Conservation (phyloP, 768 basidiomycete species). For the Amanita jacksonii region DNA sequence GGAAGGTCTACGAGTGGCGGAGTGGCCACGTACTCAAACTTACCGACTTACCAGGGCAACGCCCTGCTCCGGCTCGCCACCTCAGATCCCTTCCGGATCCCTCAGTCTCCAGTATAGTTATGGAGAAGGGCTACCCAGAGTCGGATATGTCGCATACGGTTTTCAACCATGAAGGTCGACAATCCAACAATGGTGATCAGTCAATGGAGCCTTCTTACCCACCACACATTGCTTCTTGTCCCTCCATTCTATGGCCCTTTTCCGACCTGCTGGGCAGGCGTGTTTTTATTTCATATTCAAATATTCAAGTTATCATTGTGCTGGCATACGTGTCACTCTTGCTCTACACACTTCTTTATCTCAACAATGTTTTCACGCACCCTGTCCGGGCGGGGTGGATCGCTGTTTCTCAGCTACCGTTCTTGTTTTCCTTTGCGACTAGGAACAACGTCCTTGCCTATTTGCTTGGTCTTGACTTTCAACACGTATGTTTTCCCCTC, state of each 20-base stretch:
- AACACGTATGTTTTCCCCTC: no score
- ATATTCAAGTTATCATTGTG: slow-evolving; percentile 37
- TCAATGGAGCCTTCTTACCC: no score
- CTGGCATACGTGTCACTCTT: slow-evolving; percentile 35
- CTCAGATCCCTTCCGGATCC: no score
- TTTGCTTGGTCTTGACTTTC: slow-evolving; percentile 30
- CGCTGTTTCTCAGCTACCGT: slow-evolving; percentile 50
- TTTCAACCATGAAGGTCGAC: no score
- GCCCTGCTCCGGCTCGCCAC: no score
- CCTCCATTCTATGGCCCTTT: slow-evolving; percentile 34
- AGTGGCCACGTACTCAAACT: no score
- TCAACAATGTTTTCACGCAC: slow-evolving; percentile 42
- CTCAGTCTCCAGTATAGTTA: no score
- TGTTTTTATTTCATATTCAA: slow-evolving; percentile 37
- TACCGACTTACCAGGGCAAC: no score
- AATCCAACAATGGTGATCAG: no score
- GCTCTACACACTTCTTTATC: slow-evolving; percentile 38
- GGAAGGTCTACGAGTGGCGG: no score
- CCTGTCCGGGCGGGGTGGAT: slow-evolving; percentile 43
- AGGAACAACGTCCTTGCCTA: slow-evolving; percentile 61
- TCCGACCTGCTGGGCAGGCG: slow-evolving; percentile 30
- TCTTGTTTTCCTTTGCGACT: slow-evolving; percentile 50
- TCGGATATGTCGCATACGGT: no score
- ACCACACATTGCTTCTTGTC: slow-evolving; percentile 37
- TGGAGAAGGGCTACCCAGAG: no score